Base-by-base conservation (phyloP, 495 filamentous ascomycete genomes). In the Thermochaetoides thermophila region DNA sequence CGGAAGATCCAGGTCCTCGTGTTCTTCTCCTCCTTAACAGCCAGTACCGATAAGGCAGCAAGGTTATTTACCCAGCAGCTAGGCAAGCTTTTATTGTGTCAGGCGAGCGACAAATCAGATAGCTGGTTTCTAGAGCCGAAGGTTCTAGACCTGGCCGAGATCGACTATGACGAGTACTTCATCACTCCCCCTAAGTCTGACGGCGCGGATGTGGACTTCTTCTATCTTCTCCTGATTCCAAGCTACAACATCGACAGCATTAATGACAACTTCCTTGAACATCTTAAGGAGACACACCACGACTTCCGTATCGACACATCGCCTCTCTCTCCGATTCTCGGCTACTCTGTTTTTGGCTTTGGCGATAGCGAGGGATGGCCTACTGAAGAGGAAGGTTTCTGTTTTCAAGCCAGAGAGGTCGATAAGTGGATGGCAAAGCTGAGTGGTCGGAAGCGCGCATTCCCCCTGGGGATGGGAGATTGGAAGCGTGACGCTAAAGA, bases 341-440 rank as follows among this genome's bases (percentile, higher is more conserved):
- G 87, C 8, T 96, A 91, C 46, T 81, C 79, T 0, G 87, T 96
- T 2, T 95, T 95, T 63, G 87, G 87, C 0, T 77, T 94, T 44
- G 87, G 87, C 13, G 87, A 96, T 50, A 72, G 70, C 35, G 80
- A 86, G 49, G 84, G 78, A 27, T 96, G 87, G 87, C 81, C 84
- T 2, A 82, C 76, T 0, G 83, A 86, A 46, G 76, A 79, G 35
- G 82, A 91, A 42, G 87, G 86, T 0, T 96, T 82, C 54, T 94
- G 87, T 49, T 81, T 77, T 19, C 85, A 96, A 48, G 87, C 86
- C 0, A 76, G 74, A 45, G 75, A 89, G 34, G 64, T 89, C 1
- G 87, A 96, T 45, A 86, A 76, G 48, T 96, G 87, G 89, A 79
- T 96, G 74, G 86, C 87, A 21, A 89, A 78, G 45, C 61, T 96